A percentile compares a stretch with the other conserved stretches of the same genome.
Conservation (phyloP, 768 basidiomycete species). For the Suillus subalutaceus region DNA sequence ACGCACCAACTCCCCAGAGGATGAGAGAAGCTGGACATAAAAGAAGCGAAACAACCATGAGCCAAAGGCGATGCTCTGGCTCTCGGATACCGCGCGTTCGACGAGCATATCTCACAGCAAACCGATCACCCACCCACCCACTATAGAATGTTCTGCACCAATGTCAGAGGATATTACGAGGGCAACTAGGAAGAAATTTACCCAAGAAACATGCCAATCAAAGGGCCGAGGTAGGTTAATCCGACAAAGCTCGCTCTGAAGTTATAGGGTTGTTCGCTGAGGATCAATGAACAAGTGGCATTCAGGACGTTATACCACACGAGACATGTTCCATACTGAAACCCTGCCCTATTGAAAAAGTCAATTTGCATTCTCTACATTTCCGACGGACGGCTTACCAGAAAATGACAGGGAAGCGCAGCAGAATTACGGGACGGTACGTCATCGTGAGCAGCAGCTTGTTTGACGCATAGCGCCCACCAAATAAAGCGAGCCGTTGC, state of each 20-base stretch:
- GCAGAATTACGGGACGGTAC: slow-evolving; percentile 21
- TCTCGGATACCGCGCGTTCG: slow-evolving; percentile 20
- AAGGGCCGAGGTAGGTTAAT: slow-evolving; percentile 22
- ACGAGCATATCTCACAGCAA: slow-evolving; percentile 24
- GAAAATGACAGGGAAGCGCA: slow-evolving; percentile 25
- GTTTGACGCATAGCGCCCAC: slow-evolving; percentile 21
- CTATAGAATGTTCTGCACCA: slow-evolving; percentile 20
- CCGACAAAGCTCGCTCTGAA: slow-evolving; percentile 26
- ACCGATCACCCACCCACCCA: slow-evolving; percentile 24
- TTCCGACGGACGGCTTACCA: slow-evolving; percentile 11
- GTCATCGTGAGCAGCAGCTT: slow-evolving; percentile 23
- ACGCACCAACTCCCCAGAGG: slow-evolving; percentile 25
- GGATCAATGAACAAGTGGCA: slow-evolving; percentile 23
- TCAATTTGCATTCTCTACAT: neutral
- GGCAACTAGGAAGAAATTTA: slow-evolving; percentile 1
- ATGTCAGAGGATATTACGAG: slow-evolving; percentile 5
- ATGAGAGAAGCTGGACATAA: slow-evolving; percentile 23
- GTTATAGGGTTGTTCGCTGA: slow-evolving; percentile 24
- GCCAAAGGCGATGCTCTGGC: slow-evolving; percentile 28
- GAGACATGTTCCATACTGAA: slow-evolving; percentile 24
- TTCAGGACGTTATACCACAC: slow-evolving; percentile 30
- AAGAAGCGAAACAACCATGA: slow-evolving; percentile 23
- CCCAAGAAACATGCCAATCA: slow-evolving; percentile 25
- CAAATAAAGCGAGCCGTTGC: slow-evolving; percentile 19
- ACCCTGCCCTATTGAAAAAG: slow-evolving; percentile 19